Percentiles rank a stretch among this genome's conserved stretches.
Conservation (phyloP, 164 flowering plant species). For the Liriodendron chinense region DNA sequence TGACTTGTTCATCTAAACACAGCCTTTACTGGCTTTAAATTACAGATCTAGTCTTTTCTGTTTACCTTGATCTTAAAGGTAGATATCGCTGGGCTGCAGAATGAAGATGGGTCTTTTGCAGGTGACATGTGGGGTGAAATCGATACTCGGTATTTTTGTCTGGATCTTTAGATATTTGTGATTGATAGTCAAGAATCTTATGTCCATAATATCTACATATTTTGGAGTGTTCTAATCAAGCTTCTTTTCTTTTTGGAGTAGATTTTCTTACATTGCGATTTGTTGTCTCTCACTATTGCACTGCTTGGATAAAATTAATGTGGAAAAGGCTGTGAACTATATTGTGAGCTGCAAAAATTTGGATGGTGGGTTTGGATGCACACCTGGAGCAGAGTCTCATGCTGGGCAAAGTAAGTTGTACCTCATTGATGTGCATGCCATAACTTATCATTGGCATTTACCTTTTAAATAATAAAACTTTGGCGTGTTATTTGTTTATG, state of each 20-base stretch:
- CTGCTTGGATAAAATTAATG: constrained; percentile 68
- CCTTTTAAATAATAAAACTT: background rate
- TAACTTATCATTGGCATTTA: background rate
- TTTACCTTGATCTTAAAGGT: constrained; percentile 30
- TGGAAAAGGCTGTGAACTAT: constrained; percentile 77
- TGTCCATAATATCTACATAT: background rate
- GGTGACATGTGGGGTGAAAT: constrained; percentile 98
- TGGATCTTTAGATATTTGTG: background rate
- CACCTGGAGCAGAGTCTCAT: constrained; percentile 95
- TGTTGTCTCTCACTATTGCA: constrained; percentile 68
- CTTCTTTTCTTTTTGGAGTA: constrained; percentile 16
- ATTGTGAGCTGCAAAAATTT: constrained; percentile 90
- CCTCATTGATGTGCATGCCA: background rate
- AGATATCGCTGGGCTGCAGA: constrained; percentile 75
- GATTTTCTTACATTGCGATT: constrained; percentile 85
- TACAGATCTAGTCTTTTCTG: constrained; percentile 5
- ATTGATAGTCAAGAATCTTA: background rate
- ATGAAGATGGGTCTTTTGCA: constrained; percentile 93
- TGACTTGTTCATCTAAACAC: background rate
- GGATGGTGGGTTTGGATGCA: constrained; percentile 97
- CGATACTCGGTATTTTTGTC: constrained; percentile 60
- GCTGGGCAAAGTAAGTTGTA: constrained; percentile 81
- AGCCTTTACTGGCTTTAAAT: background rate
- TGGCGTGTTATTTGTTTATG: too few relatives aligned
- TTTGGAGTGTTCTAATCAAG: background rate